Percentiles rank a stretch among this genome's conserved stretches.
phyloP scores from a whole-genome alignment of 352 stramenopile genomes.

The Pythium chondricola region DNA sequence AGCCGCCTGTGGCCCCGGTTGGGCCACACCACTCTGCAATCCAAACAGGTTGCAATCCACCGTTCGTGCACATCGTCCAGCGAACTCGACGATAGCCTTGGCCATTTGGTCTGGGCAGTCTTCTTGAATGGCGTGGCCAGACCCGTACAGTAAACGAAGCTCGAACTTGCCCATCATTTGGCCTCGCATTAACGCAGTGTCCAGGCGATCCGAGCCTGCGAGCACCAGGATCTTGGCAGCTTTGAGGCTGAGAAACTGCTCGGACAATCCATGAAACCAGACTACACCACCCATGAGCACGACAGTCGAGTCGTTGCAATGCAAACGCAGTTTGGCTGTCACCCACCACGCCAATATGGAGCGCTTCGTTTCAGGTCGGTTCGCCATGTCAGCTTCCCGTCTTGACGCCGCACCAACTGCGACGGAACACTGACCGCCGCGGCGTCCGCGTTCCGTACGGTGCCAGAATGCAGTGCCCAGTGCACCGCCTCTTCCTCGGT shows the following conservation, averaged over 20 bases:
- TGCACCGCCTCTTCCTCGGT: conserved; percentile 68
- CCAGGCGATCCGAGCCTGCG: conserved; percentile 77
- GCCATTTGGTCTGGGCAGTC: conserved; percentile 74
- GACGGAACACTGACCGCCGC: conserved; percentile 77
- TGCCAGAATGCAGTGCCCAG: conserved; percentile 74
- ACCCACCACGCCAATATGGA: conserved; percentile 67
- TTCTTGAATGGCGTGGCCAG: conserved; percentile 87
- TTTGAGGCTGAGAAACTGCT: conserved; percentile 75
- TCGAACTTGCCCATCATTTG: conserved; percentile 92
- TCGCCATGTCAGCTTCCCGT: conserved; percentile 62
- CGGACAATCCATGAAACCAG: conserved; percentile 82
- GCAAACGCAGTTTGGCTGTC: background rate
- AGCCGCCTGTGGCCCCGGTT: background rate
- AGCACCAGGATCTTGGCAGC: conserved; percentile 81
- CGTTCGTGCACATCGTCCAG: conserved; percentile 30
- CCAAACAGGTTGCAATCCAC: conserved; percentile 8
- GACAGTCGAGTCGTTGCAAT: background rate
- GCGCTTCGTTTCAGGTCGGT: conserved; percentile 72
- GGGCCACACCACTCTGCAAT: background rate
- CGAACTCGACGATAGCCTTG: conserved; percentile 61
- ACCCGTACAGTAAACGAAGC: conserved; percentile 78
- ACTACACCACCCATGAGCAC: conserved; percentile 24
- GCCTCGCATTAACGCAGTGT: conserved; percentile 81
- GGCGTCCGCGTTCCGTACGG: conserved; percentile 67
- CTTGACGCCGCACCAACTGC: conserved; percentile 42